Evolutionary conservation across 441 rosid species (phyloP).

Genomic region (Pelargonium exstipulatum): DNA sequence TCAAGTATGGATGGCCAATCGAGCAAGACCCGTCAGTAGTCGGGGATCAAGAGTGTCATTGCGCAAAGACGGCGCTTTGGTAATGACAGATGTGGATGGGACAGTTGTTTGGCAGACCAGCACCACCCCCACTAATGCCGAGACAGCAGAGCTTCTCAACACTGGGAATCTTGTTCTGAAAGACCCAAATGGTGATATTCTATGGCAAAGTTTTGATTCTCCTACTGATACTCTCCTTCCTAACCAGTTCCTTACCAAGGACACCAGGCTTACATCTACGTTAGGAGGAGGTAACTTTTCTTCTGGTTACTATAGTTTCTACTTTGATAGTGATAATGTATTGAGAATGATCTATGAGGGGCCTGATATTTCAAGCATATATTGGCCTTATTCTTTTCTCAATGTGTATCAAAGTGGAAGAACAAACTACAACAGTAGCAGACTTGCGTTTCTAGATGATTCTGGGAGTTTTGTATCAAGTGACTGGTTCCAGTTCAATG

Average conservation of each 20-base stretch:
- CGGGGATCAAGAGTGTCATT: constrained; percentile 16
- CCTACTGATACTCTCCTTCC: constrained; percentile 50
- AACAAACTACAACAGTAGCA: constrained; percentile 32
- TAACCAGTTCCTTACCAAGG: constrained; percentile 28
- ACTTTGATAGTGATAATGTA: constrained; percentile 27
- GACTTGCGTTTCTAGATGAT: constrained; percentile 33
- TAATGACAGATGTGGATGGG: no score
- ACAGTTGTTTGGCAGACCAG: constrained; percentile 12
- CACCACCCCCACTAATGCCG: neutral
- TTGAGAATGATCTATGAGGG: constrained; percentile 37
- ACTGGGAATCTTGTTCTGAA: constrained; percentile 18
- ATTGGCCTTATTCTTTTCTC: constrained; percentile 32
- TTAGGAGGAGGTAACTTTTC: constrained; percentile 21
- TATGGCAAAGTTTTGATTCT: constrained; percentile 5
- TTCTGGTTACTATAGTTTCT: constrained; percentile 27
- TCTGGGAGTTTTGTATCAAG: constrained; percentile 34
- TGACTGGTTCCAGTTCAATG: constrained; percentile 31
- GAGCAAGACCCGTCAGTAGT: no score
- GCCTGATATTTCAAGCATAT: constrained; percentile 38
- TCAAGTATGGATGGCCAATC: no score
- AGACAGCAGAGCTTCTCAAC: constrained; percentile 15
- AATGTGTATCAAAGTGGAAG: constrained; percentile 13
- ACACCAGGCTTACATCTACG: constrained; percentile 28
- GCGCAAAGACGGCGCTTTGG: neutral
- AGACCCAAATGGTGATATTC: no score